Base-by-base conservation (phyloP, 495 filamentous ascomycete species). In the Pyrenopolyporus hunteri region DNA sequence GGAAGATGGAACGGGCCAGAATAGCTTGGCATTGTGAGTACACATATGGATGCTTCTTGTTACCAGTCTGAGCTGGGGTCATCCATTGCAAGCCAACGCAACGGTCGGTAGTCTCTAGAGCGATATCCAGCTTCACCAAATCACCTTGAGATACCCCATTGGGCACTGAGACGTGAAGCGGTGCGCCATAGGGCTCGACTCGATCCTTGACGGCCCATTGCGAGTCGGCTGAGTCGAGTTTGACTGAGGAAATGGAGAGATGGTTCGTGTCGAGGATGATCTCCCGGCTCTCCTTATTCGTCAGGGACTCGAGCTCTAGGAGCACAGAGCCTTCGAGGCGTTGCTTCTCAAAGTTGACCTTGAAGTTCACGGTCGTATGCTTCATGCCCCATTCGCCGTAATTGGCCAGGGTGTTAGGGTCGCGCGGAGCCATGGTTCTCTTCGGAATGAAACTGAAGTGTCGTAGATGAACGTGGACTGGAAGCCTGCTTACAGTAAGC, bases 11-110 rank as follows among this genome's bases (percentile, higher is more conserved):
- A 44, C 93, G 84, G 20, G 89, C 90, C 65, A 97, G 90, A 63
- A 98, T 98, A 32, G 93, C 92, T 78, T 98, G 93, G 74, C 92
- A 96, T 83, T 98, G 93, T 31, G 90, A 93, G 80, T 97, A 97
- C 87, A 97, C 94, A 71, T 97, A 97, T 6, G 93, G 93, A 64
- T 91, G 87, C 66, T 93, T 92, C 73, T 89, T 91, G 80, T 94
- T 96, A 39, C 87, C 89, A 2, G 93, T 97, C 78, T 98, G 93
- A 17, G 87, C 86, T 6, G 91, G 89, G 0, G 87, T 91, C 73
- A 98, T 78, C 93, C 93, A 98, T 75, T 96, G 93, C 43, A 97
- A 79, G 0, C 93, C 93, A 5, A 92, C 96, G 72, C 93, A 96
- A 58, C 89, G 82, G 11, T 89, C 82, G 1, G 93, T 97, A 7